phyloP scores from a whole-genome alignment of 2,329 filamentous ascomycete genomes.

The Camillea tinctor region DNA sequence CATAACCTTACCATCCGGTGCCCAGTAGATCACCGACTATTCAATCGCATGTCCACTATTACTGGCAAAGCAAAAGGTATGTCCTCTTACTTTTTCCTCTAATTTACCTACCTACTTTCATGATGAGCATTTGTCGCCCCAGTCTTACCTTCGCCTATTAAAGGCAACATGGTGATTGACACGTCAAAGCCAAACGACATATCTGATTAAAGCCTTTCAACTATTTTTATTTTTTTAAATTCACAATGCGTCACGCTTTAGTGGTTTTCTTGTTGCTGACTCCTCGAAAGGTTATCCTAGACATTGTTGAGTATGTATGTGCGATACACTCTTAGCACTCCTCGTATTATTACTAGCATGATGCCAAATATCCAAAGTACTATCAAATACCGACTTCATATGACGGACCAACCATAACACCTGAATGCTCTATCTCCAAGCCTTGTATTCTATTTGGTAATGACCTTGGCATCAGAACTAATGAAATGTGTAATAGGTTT shows the following conservation, averaged over 20 bases:
- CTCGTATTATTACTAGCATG: constrained; percentile 26
- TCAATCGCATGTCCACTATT: not conserved
- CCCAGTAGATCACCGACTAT: not conserved
- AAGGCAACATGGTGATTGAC: constrained; percentile 53
- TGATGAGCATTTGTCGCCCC: constrained; percentile 62
- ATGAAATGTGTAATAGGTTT: not conserved
- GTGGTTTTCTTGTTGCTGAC: constrained; percentile 21
- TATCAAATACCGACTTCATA: constrained; percentile 46
- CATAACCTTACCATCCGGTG: not conserved
- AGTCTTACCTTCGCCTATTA: constrained; percentile 46
- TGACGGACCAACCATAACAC: constrained; percentile 37
- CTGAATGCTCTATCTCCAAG: constrained; percentile 17
- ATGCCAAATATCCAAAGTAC: constrained; percentile 42
- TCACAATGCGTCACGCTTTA: not conserved
- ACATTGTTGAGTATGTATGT: constrained; percentile 1
- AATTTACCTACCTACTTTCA: constrained; percentile 15
- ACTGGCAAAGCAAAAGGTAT: constrained; percentile 14
- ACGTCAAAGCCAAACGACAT: constrained; percentile 50
- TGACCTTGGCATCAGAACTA: not conserved
- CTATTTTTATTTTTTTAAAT: not conserved
- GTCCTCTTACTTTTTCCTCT: constrained; percentile 6
- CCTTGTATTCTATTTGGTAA: not conserved
- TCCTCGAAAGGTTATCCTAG: not conserved
- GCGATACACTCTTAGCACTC: not conserved
- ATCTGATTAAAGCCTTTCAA: constrained; percentile 34